Conservation (phyloP, 1,139 yeast species). For the Candida freyschussii region DNA sequence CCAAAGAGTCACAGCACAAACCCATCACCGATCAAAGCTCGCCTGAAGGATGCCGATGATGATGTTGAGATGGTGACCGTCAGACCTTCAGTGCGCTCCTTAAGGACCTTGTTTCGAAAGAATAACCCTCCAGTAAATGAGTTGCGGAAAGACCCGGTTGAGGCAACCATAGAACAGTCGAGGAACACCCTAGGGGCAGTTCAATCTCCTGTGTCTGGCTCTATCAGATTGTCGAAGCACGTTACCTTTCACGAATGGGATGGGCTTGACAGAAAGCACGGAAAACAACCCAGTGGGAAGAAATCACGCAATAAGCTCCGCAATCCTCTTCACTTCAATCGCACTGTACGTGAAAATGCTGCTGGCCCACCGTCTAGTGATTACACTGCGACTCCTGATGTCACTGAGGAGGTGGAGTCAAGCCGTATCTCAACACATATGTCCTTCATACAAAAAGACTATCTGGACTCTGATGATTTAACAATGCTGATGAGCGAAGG, state of each 20-base stretch:
- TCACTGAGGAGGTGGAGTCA: conserved; percentile 1
- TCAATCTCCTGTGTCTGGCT: conserved; percentile 1
- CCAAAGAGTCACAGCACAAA: conserved; percentile 1
- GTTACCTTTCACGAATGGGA: conserved; percentile 4
- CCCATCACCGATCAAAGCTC: conserved; percentile 2
- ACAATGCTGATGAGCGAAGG: too few species aligned
- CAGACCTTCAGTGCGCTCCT: not conserved
- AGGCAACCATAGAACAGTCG: conserved; percentile 1
- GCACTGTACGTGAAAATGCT: too few species aligned
- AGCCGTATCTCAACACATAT: not conserved
- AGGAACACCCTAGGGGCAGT: conserved; percentile 1
- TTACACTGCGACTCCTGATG: conserved; percentile 17
- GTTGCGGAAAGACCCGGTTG: not conserved
- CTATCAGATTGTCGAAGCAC: conserved; percentile 3
- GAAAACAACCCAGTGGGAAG: not conserved
- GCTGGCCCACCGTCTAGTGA: conserved; percentile 19
- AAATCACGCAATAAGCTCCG: not conserved
- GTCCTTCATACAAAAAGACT: not conserved
- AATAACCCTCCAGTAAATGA: not conserved
- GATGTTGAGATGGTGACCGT: conserved; percentile 5
- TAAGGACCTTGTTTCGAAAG: conserved; percentile 1
- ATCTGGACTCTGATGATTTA: not conserved
- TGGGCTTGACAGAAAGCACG: not conserved
- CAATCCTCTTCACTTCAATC: not conserved
- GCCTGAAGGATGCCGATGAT: conserved; percentile 4